A percentile compares a stretch with the other conserved stretches of the same genome.
Conservation (phyloP, 2,329 filamentous ascomycete genomes). For the Ophiostoma ips region DNA sequence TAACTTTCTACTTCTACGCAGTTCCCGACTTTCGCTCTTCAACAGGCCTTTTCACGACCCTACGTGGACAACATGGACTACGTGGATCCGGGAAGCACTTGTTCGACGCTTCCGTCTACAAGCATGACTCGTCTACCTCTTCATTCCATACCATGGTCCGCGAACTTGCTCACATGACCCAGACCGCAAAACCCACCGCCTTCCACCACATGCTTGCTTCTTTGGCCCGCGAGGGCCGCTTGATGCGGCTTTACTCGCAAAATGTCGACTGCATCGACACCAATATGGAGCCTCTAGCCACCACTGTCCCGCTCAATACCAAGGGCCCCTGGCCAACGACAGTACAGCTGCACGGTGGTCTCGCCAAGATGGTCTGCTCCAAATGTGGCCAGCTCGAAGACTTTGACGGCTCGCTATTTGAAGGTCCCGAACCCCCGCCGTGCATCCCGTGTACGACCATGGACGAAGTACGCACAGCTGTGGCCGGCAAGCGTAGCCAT, state of each 20-base stretch:
- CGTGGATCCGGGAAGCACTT: conserved; percentile 90
- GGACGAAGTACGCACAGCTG: conserved; percentile 60
- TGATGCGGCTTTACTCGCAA: conserved; percentile 86
- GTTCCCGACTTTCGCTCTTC: conserved; percentile 94
- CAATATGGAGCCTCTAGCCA: conserved; percentile 62
- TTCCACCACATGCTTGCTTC: conserved; percentile 93
- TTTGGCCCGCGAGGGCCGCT: conserved; percentile 69
- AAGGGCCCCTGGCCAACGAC: conserved; percentile 90
- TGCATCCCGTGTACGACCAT: conserved; percentile 62
- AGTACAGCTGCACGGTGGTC: conserved; percentile 82
- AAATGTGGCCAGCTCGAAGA: conserved; percentile 70
- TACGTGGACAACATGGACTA: conserved; percentile 76
- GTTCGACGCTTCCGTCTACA: conserved; percentile 96
- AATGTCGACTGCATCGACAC: conserved; percentile 96
- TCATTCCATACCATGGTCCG: conserved; percentile 96
- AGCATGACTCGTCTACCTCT: conserved; percentile 73
- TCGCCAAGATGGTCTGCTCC: conserved; percentile 93
- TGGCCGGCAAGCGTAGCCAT: conserved; percentile 78
- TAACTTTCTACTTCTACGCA: too few relatives aligned
- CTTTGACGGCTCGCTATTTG: conserved; percentile 68
- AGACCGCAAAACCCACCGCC: conserved; percentile 62
- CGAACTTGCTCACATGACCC: conserved; percentile 66
- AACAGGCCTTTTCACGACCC: conserved; percentile 72
- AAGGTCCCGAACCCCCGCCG: conserved; percentile 68
- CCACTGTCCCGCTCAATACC: conserved; percentile 62